These are phyloP conservation scores for Grosmannia clavigera DNA, from an alignment of 2,329 filamentous ascomycete genomes.

Conservation along the genomic window DNA sequence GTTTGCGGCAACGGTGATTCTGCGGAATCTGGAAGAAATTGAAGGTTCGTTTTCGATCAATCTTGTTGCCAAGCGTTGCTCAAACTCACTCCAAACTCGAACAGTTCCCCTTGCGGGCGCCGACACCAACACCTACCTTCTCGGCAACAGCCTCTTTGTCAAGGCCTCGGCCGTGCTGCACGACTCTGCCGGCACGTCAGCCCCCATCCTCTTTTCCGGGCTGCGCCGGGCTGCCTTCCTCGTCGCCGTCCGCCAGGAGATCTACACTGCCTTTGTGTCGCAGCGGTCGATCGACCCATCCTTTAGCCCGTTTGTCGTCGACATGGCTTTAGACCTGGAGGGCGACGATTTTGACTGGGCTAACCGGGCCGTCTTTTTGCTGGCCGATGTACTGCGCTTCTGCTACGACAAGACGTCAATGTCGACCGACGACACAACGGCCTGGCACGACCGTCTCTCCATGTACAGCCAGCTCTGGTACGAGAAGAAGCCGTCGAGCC, in stretches of 20 bases:
- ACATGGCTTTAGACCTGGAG: neutral
- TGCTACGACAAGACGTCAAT: neutral
- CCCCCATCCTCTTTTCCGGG: neutral
- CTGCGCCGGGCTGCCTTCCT: slow-evolving; percentile 1
- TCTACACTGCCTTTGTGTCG: neutral
- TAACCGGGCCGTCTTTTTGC: neutral
- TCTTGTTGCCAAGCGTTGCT: too few relatives aligned
- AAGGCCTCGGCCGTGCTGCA: neutral
- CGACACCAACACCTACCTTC: neutral
- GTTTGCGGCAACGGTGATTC: slow-evolving; percentile 4
- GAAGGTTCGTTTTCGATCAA: neutral
- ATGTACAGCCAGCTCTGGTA: neutral
- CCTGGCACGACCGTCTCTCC: neutral
- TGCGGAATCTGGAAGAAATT: slow-evolving; percentile 2
- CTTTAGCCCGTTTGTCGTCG: neutral
- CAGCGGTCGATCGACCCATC: neutral
- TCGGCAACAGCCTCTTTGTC: slow-evolving; percentile 3
- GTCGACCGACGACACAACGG: neutral
- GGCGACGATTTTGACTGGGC: neutral
- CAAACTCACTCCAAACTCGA: too few relatives aligned
- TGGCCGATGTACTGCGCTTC: neutral
- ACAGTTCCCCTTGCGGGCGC: neutral
- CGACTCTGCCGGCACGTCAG: neutral
- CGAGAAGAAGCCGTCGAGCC: neutral
- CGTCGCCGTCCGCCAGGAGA: slow-evolving; percentile 2